Evolutionary conservation across 495 filamentous ascomycete species (phyloP).

Genomic region (Bryoglossum gracile): DNA sequence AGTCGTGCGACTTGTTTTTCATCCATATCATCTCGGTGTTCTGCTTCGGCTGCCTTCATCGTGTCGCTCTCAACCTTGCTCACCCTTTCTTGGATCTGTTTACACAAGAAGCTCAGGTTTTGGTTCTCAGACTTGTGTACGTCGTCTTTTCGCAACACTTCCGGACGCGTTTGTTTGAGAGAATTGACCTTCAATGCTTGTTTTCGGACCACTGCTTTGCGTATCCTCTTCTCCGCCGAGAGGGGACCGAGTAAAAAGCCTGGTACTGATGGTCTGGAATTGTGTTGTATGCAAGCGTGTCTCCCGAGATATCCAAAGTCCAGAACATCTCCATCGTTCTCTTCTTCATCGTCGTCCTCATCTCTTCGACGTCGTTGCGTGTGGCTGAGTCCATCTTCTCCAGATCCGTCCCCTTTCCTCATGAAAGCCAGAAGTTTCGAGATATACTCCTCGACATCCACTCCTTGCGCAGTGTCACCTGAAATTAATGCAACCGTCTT

Average conservation of each 20-base stretch:
- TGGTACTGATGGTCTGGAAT: constrained; percentile 66
- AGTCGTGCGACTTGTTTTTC: constrained; percentile 33
- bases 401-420: constrained; percentile 43
- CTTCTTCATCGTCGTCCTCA: constrained; percentile 45
- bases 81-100: constrained; percentile 49
- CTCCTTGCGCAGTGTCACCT: constrained; percentile 59
- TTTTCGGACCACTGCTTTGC: constrained; percentile 59
- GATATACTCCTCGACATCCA: constrained; percentile 92
- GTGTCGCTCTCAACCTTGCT: constrained; percentile 33
- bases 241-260: constrained; percentile 87
- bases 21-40: constrained; percentile 30
- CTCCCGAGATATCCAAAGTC: constrained; percentile 85
- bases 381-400: constrained; percentile 29
- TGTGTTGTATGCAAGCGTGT: constrained; percentile 62
- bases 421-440: constrained; percentile 87
- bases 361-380: constrained; percentile 37
- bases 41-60: constrained; percentile 35
- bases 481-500: constrained; percentile 62
- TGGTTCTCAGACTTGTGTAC: constrained; percentile 64
- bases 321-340: constrained; percentile 67
- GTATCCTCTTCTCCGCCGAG: constrained; percentile 75
- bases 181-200: constrained; percentile 55
- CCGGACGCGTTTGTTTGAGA: constrained; percentile 59
- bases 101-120: constrained; percentile 63
- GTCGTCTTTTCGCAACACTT: constrained; percentile 64